Percentiles rank a stretch among this genome's conserved stretches.
phyloP scores from a whole-genome alignment of 805 yeast genomes.

The Pichia rugopelliculosa region DNA sequence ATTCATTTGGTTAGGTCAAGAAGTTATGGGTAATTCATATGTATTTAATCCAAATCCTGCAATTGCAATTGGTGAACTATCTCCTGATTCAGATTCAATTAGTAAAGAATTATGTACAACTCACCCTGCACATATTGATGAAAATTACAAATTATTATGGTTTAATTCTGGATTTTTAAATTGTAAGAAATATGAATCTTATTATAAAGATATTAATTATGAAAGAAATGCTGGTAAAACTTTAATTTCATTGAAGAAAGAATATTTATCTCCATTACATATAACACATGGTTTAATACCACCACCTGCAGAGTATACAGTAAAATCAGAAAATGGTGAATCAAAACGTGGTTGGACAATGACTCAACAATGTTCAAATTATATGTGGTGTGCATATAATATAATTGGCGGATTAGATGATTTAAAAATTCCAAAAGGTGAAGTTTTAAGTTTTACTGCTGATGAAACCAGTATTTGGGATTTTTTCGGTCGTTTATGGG shows the following conservation, averaged over 20 bases:
- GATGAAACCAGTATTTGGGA: conserved; percentile 29
- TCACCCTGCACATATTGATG: conserved; percentile 55
- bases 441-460: conserved; percentile 32
- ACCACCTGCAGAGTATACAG: conserved; percentile 37
- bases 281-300: conserved; percentile 45
- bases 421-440: conserved; percentile 37
- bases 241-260: conserved; percentile 28
- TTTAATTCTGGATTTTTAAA: conserved; percentile 61
- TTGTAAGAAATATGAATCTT: conserved; percentile 43
- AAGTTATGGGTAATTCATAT: conserved; percentile 47
- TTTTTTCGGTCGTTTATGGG: conserved; percentile 48
- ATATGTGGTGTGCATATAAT: conserved; percentile 58
- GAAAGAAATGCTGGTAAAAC: conserved; percentile 22
- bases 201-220: conserved; percentile 31
- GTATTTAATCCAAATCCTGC: conserved; percentile 46
- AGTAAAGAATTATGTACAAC: conserved; percentile 48
- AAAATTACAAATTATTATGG: conserved; percentile 52
- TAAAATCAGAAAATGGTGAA: conserved; percentile 28
- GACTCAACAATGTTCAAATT: conserved; percentile 44
- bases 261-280: conserved; percentile 34
- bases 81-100: conserved; percentile 7
- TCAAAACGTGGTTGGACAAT: conserved; percentile 52
- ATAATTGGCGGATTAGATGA: conserved; percentile 41
- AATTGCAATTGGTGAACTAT: conserved; percentile 45
- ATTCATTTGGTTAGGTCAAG: conserved; percentile 65